Base-by-base conservation (phyloP, 192 early-diverging fungal species). In the Entomortierella parvispora region DNA sequence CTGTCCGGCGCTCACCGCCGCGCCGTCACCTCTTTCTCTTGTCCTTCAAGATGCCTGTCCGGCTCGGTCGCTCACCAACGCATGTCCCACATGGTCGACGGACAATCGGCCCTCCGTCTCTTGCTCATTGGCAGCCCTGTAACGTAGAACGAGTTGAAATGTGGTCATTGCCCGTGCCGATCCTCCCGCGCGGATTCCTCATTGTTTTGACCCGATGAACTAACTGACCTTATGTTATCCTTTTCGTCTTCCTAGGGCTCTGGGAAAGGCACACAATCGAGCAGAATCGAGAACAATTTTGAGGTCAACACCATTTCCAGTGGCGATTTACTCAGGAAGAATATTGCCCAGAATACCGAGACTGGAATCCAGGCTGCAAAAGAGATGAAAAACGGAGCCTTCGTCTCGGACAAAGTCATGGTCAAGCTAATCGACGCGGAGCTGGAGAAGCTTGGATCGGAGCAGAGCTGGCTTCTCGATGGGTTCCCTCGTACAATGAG, bases 201-300 rank as follows among this genome's bases (percentile, higher is more conserved):
- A 40, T 34, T 22, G 56, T 54, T 31, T 29, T n/a, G n/a, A n/a
- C n/a, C n/a, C n/a, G n/a, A n/a, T n/a, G n/a, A 47, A 26, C 59
- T 32, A n/a, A 44, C 47, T 49, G 4, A 6, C 37, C 12, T 12
- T 40, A 12, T 40, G 7, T 40, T 40, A 10, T 54, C 52, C 7
- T 15, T 31, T 33, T 28, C 29, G 6, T 54, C 10, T 10, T 20
- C 32, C 49, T 52, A 90, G 87, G 94, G 94, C 10, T 81, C 92
- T 14, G 94, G 94, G 20, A 94, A 97, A 81, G 97, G 96, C 42
- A 99, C 97, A 28, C 95, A 96, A 76, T 93, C 95, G 11, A 84
- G 79, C 63, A 88, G 92, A 46, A 86, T 97, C 25, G 74, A 87
- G 42, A 65, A 87, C 55, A 82, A 87, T 71, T 96, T 91, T 81